Base-by-base conservation (phyloP, 352 stramenopile genomes). In the Globisporangium nagaii region DNA sequence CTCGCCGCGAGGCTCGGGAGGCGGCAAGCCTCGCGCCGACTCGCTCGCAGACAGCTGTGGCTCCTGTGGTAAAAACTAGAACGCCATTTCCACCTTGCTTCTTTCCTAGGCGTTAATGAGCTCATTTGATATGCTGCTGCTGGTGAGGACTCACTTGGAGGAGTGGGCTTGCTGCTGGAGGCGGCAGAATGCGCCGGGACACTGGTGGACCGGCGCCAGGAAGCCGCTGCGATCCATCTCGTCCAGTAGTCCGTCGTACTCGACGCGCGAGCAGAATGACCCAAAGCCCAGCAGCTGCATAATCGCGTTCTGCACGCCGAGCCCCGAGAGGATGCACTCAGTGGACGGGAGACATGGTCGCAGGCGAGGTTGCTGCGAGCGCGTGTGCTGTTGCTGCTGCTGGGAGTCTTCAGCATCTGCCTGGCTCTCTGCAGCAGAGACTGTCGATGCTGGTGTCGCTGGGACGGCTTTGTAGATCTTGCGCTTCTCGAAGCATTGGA, bases 241-340 rank as follows among this genome's bases (percentile, higher is more conserved):
- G 24, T 85, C 74, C 11, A 65, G 48, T 15, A 76, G 64, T 15
- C 69, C 68, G 39, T 75, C 65, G 67, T 79, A 85, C 40, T 78
- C 69, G 22, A 85, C 52, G 2, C 64, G 63, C 3, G 74, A 79
- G 34, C 60, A 71, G 32, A 73, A 58, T 1, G 57, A 34, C 13
- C 71, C 74, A 27, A 71, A 73, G 20, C 32, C 49, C 13, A 78
- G 56, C 27, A 68, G 41, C 19, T 62, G 73, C 70, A 66, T 65
- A 44, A 79, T 13, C 1, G 58, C 67, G 32, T 77, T 72, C 40
- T 85, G 74, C 2, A 71, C 57, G 4, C 59, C 48, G n/a, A 84
- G 51, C 2, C 73, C 71, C 1, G 73, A 60, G 35, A 84, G 60
- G 30, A 84, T 75, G 53, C 70, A 75, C 37, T 81, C 70, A 6